Evolutionary conservation across 768 basidiomycete genomes (phyloP), one percentile per base, ranked within the genome.

Genomic region (Udeniomyces megalosporus): DNA sequence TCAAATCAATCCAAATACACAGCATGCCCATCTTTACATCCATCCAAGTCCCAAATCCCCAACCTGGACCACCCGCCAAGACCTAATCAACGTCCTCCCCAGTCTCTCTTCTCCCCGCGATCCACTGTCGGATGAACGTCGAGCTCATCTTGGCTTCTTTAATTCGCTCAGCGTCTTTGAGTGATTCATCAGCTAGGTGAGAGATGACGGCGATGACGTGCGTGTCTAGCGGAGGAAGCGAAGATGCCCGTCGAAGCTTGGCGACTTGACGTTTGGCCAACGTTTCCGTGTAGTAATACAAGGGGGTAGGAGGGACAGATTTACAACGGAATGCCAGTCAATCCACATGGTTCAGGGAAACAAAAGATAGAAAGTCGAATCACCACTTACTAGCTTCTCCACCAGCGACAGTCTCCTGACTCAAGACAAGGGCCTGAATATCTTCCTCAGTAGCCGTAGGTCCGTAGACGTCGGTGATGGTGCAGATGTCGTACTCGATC

Each of bases 141-240:
- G 90, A 95, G 71, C 95, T 90, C 80, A 97, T 83, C 78, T 99
- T 99, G n/a, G 45, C 44, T 58, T 60, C 63, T 28, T 34, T 58
- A 54, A 48, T 58, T 26, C 44, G 73, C 60, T 82, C 81, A 20
- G 80, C 79, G 70, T 92, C 86, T 24, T 79, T 32, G 22, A 44
- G 20, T n/a, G n/a, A 38, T 24, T 28, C 15, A 51, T 53, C 29
- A 53, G 54, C n/a, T 26, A 28, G n/a, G n/a, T 84, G 74, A 0
- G 86, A 88, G 63, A 97, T 90, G 66, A 97, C 89, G 71, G 92
- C 87, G 69, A 96, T 93, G 44, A 88, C 77, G 70, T 83, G 87
- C 0, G 81, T 79, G 52, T 80, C 73, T 49, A 93, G 79, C 2
- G 79, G 67, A 4, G 83, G 80, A 2, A 93, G 75, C 7, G 66